Percentiles rank a stretch among this genome's conserved stretches.
phyloP scores from a whole-genome alignment of 371 early-diverging fungal species.

The Mortierella sp. region DNA sequence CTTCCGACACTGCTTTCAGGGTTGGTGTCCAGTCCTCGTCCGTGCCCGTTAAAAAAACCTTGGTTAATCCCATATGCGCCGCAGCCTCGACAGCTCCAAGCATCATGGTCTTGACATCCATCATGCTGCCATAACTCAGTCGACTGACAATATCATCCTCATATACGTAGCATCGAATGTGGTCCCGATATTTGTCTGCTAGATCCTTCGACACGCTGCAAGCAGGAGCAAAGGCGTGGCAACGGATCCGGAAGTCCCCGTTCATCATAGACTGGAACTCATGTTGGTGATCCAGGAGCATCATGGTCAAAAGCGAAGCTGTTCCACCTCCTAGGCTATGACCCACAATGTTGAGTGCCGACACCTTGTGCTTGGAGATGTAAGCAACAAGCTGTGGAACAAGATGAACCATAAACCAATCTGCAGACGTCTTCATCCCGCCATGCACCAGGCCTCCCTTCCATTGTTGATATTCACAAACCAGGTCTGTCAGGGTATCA shows the following conservation, averaged over 20 bases:
- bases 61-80: slow-evolving; percentile 45
- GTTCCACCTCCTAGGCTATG: slow-evolving; percentile 89
- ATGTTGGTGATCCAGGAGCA: slow-evolving; percentile 72
- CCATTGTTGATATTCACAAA: slow-evolving; percentile 90
- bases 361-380: slow-evolving; percentile 69
- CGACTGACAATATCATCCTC: slow-evolving; percentile 83
- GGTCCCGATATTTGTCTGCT: slow-evolving; percentile 70
- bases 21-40: slow-evolving; percentile 54
- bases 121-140: slow-evolving; percentile 81
- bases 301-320: slow-evolving; percentile 82
- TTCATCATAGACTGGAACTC: slow-evolving; percentile 61
- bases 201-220: slow-evolving; percentile 78
- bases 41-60: slow-evolving; percentile 47
- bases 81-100: slow-evolving; percentile 66
- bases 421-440: slow-evolving; percentile 84
- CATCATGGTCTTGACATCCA: slow-evolving; percentile 74
- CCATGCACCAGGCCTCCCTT: slow-evolving; percentile 87
- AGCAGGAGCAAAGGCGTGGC: slow-evolving; percentile 72
- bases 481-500: slow-evolving; percentile 88
- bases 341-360: slow-evolving; percentile 77
- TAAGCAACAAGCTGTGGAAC: slow-evolving; percentile 77
- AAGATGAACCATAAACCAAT: slow-evolving; percentile 80
- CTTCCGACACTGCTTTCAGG: slow-evolving; percentile 35
- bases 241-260: slow-evolving; percentile 57
- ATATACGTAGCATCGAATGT: slow-evolving; percentile 81